These are phyloP conservation scores for Articulospora tetracladia DNA, from an alignment of 495 filamentous ascomycete genomes.

Conservation along the genomic window DNA sequence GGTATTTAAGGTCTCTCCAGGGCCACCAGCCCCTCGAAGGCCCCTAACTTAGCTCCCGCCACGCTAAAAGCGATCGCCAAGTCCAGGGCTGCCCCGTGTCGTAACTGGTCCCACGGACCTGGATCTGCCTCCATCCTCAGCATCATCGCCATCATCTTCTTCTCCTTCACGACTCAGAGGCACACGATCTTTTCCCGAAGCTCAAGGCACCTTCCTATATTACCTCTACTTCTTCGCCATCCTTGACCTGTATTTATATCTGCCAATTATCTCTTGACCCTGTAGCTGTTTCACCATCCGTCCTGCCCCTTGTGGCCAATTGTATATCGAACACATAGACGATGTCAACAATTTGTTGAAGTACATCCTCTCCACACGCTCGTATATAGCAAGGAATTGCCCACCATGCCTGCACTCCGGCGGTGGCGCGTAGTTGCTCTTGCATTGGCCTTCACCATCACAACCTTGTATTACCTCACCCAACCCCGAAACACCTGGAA, in stretches of 20 bases:
- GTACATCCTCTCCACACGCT: neutral
- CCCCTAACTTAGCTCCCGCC: neutral
- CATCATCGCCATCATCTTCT: neutral
- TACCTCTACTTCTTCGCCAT: no score
- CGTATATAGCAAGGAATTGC: neutral
- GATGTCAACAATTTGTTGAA: neutral
- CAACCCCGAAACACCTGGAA: slow-evolving; percentile 17
- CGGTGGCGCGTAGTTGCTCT: slow-evolving; percentile 22
- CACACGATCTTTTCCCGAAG: no score
- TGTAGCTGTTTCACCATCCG: no score
- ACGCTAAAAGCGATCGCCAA: no score
- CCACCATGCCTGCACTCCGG: slow-evolving; percentile 20
- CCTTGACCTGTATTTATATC: neutral
- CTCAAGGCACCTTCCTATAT: no score
- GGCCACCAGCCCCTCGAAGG: neutral
- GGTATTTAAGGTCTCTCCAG: neutral
- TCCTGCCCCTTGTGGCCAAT: no score
- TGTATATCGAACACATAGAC: no score
- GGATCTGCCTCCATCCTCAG: neutral
- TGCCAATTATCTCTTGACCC: neutral
- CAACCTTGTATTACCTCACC: slow-evolving; percentile 19
- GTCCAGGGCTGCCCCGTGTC: no score
- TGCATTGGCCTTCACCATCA: slow-evolving; percentile 12
- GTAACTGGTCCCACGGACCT: no score
- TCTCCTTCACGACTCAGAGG: no score